Evolutionary conservation across 1,139 yeast genomes (phyloP).

Genomic region (Yamadazyma triangularis): DNA sequence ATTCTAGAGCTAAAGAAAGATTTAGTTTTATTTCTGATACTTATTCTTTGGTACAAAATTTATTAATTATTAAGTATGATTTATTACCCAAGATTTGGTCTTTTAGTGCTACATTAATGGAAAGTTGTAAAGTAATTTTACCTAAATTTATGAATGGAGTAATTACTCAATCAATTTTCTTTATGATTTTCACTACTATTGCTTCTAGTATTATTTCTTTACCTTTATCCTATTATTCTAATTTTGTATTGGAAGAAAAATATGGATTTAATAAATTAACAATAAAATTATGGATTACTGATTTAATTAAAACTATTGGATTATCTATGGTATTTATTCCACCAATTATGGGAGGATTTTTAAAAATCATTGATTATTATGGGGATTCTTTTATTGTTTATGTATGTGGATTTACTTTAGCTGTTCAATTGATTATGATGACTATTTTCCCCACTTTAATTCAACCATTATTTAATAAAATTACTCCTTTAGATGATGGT

Average conservation of each 20-base stretch:
- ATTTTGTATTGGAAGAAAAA: conserved; percentile 86
- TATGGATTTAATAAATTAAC: conserved; percentile 92
- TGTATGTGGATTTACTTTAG: conserved; percentile 66
- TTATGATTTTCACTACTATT: conserved; percentile 43
- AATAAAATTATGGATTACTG: conserved; percentile 62
- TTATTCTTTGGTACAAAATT: conserved; percentile 51
- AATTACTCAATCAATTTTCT: conserved; percentile 65
- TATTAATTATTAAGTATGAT: conserved; percentile 56
- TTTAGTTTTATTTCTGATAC: conserved; percentile 59
- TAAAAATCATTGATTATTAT: conserved; percentile 74
- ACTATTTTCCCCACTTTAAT: conserved; percentile 76
- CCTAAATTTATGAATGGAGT: conserved; percentile 49
- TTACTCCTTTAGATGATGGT: conserved; percentile 87
- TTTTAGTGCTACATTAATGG: conserved; percentile 40
- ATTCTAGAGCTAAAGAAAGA: conserved; percentile 75
- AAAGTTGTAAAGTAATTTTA: conserved; percentile 24
- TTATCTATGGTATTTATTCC: conserved; percentile 59
- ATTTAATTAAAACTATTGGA: conserved; percentile 56
- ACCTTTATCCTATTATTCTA: conserved; percentile 71
- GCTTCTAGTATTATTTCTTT: conserved; percentile 49
- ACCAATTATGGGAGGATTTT: conserved; percentile 69
- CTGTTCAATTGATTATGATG: conserved; percentile 68
- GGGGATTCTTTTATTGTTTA: conserved; percentile 81
- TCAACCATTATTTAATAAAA: conserved; percentile 88
- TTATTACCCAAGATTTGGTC: conserved; percentile 69